Conservation (phyloP, 2,329 filamentous ascomycete genomes). For the Dothiorella sarmentorum region DNA sequence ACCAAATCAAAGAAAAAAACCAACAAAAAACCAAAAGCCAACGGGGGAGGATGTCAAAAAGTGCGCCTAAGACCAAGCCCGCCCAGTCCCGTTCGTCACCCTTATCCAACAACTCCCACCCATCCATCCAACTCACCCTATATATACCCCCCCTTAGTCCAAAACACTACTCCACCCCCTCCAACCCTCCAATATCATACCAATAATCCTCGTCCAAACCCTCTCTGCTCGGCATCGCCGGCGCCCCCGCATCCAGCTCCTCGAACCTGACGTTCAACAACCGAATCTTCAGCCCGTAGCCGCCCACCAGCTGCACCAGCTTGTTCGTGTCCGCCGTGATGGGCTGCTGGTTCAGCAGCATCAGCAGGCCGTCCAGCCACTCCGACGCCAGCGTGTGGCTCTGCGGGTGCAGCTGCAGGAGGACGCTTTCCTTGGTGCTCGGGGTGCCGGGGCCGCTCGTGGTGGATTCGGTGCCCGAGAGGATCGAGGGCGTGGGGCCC, state of each 20-base stretch:
- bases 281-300: slow-evolving; percentile 90
- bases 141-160: neutral
- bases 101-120: neutral
- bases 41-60: no score
- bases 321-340: slow-evolving; percentile 97
- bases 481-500: no score
- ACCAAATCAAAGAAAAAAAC: neutral
- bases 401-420: slow-evolving; percentile 79
- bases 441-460: no score
- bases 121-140: neutral
- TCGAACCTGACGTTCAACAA: slow-evolving; percentile 89
- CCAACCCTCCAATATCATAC: slow-evolving; percentile 60
- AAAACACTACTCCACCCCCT: slow-evolving; percentile 17
- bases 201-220: slow-evolving; percentile 91
- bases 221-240: slow-evolving; percentile 73
- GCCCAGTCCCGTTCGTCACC: neutral
- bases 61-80: neutral
- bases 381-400: slow-evolving; percentile 84
- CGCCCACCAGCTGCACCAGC: slow-evolving; percentile 76
- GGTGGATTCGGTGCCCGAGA: no score
- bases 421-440: slow-evolving; percentile 60
- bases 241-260: slow-evolving; percentile 64
- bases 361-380: slow-evolving; percentile 92
- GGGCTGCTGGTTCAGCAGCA: slow-evolving; percentile 90
- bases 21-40: neutral